A percentile compares a stretch with the other conserved stretches of the same genome.
Conservation (phyloP, 352 stramenopile species). For the Phytophthora pseudosyringae region DNA sequence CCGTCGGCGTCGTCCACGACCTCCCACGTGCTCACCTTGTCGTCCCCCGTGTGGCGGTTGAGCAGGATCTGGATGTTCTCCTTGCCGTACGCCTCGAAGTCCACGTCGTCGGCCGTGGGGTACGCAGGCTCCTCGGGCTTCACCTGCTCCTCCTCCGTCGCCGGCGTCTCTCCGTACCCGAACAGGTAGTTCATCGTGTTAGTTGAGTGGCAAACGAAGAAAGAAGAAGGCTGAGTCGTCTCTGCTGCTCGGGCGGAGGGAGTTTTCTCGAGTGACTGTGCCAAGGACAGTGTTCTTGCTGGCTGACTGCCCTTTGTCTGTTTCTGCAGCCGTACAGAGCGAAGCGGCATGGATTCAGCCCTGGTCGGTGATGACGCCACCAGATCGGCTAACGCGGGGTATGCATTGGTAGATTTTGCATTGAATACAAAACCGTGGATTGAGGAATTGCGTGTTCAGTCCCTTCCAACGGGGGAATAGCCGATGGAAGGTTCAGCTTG, state of each 20-base stretch:
- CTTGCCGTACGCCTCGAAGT: conserved; percentile 67
- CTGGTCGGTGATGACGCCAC: conserved; percentile 24
- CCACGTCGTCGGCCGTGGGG: conserved; percentile 57
- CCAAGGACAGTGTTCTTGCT: conserved; percentile 3
- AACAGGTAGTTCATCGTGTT: conserved; percentile 49
- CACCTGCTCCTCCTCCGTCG: conserved; percentile 40
- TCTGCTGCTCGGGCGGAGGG: conserved; percentile 17
- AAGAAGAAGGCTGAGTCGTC: neutral
- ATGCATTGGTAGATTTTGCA: neutral
- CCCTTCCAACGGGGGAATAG: neutral
- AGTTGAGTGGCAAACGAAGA: neutral
- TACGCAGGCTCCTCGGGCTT: conserved; percentile 43
- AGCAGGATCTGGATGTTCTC: conserved; percentile 76
- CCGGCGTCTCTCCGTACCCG: conserved; percentile 30
- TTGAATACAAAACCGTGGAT: neutral
- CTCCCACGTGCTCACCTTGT: conserved; percentile 78
- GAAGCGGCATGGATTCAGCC: conserved; percentile 29
- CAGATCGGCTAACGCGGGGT: conserved; percentile 3
- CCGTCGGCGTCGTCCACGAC: conserved; percentile 60
- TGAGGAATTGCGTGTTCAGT: neutral
- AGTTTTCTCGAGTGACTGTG: conserved; percentile 29
- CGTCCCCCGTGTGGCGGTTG: conserved; percentile 58
- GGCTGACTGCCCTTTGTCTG: conserved; percentile 10
- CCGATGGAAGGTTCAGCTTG: neutral
- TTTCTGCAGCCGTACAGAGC: conserved; percentile 23